Evolutionary conservation across 225 moss, liverwort and hornwort genomes (phyloP), one percentile per base, ranked within the genome.

Genomic region (Neckera pumila): DNA sequence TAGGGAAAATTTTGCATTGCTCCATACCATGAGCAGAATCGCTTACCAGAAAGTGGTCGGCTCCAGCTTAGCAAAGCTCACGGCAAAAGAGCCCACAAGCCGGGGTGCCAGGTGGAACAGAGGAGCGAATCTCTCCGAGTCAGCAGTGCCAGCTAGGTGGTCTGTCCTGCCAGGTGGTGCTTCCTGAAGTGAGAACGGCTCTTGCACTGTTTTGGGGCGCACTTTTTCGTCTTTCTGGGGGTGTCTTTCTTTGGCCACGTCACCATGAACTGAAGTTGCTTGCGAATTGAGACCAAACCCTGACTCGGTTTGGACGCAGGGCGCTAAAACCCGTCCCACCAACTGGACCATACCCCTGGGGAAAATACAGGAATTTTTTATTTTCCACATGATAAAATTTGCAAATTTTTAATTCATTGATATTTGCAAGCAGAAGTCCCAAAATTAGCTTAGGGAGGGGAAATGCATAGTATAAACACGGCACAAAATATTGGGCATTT

Each of bases 141-240:
- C 81, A 84, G 60, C 38, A 27, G 80, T 51, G 89, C 89, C 91
- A 92, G 78, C 89, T 53, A 59, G 76, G 76, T 81, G n/a, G 9
- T 57, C 17, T n/a, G 3, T 2, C 2, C 5, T 81, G 74, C 33
- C 91, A 89, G 77, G 33, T 90, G 91, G 57, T 54, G 34, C 5
- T 14, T 57, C 28, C 1, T 7, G 40, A 54, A 82, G 82, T 33
- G 43, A 43, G 80, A 33, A 33, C 80, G 61, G 61, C 70, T 42
- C 47, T 38, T 57, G 28, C 79, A 58, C 83, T 40, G 70, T 54
- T 58, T 81, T 28, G 27, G 42, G 67, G 42, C 42, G 87, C 60
- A 60, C 86, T 88, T 89, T 84, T 84, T 72, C 54, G 23, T n/a
- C 57, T 65, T 75, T 40, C 26, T 4, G 43, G 9, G 9, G 43